Evolutionary conservation across 352 stramenopile species (phyloP).

Genomic region (Phytophthora citricola): DNA sequence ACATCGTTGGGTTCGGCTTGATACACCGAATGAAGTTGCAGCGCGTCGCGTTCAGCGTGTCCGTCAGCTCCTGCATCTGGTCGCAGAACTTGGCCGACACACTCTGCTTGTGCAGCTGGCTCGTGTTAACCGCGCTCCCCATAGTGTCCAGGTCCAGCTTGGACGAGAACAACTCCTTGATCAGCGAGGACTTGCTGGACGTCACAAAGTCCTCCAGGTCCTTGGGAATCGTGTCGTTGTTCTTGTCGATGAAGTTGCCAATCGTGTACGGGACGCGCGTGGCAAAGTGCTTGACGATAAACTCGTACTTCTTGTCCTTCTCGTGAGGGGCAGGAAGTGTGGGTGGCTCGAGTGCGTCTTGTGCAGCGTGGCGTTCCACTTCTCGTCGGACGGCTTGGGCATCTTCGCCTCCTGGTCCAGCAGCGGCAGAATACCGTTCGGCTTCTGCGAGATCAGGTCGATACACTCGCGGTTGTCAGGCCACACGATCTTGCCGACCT

Average conservation of each 20-base stretch:
- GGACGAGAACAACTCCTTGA: conserved; percentile 84
- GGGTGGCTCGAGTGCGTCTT: conserved; percentile 75
- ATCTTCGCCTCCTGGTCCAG: conserved; percentile 85
- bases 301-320: conserved; percentile 93
- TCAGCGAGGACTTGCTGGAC: conserved; percentile 76
- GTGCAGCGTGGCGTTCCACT: conserved; percentile 86
- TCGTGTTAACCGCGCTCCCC: conserved; percentile 44
- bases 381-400: conserved; percentile 84
- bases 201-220: conserved; percentile 92
- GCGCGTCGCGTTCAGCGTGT: conserved; percentile 85
- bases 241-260: conserved; percentile 97
- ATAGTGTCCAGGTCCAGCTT: conserved; percentile 65
- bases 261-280: conserved; percentile 95
- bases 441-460: conserved; percentile 81
- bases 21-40: conserved; percentile 93
- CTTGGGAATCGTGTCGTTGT: conserved; percentile 95
- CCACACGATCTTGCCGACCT: conserved; percentile 85
- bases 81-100: conserved; percentile 88
- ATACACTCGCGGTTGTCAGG: conserved; percentile 89
- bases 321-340: conserved; percentile 85
- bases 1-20: conserved; percentile 91
- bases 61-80: conserved; percentile 88
- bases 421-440: conserved; percentile 81
- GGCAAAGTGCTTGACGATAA: conserved; percentile 97
- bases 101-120: conserved; percentile 59